Evolutionary conservation across 2,329 filamentous ascomycete genomes (phyloP).

Genomic region (Thermoascus crustaceus): DNA sequence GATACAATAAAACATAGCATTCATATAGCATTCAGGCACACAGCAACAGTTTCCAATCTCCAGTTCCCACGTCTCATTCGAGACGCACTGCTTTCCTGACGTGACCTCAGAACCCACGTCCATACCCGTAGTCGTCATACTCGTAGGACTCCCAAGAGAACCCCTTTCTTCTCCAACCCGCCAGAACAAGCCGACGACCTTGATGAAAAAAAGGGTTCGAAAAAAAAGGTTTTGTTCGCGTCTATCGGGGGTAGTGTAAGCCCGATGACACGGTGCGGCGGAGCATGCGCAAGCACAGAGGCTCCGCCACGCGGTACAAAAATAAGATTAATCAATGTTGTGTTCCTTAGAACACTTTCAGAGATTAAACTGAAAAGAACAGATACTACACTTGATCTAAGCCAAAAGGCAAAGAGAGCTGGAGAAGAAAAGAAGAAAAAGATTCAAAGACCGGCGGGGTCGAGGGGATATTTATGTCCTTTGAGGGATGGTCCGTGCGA

Average conservation of each 20-base stretch:
- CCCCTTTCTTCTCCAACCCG: slow-evolving; percentile 1
- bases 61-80: too few relatives aligned
- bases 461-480: slow-evolving; percentile 23
- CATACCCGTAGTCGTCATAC: too few relatives aligned
- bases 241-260: slow-evolving; percentile 67
- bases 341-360: slow-evolving; percentile 69
- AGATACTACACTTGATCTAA: slow-evolving; percentile 96
- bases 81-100: too few relatives aligned
- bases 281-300: slow-evolving; percentile 67
- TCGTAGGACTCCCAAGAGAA: too few relatives aligned
- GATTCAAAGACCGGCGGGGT: slow-evolving; percentile 18
- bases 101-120: too few relatives aligned
- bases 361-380: slow-evolving; percentile 97
- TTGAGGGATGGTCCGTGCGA: slow-evolving; percentile 10
- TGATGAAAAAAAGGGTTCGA: slow-evolving; percentile 1
- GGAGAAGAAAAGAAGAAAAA: slow-evolving; percentile 38
- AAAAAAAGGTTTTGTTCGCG: slow-evolving; percentile 50
- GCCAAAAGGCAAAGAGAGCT: slow-evolving; percentile 51
- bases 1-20: too few relatives aligned
- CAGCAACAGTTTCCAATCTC: too few relatives aligned
- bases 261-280: slow-evolving; percentile 63
- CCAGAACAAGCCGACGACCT: slow-evolving; percentile 1
- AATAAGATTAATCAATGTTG: slow-evolving; percentile 77
- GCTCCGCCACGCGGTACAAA: slow-evolving; percentile 49
- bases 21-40: too few relatives aligned